A percentile compares a stretch with the other conserved stretches of the same genome.
phyloP scores from a whole-genome alignment of 331 rosid genomes.

The Dryas integrifolia region DNA sequence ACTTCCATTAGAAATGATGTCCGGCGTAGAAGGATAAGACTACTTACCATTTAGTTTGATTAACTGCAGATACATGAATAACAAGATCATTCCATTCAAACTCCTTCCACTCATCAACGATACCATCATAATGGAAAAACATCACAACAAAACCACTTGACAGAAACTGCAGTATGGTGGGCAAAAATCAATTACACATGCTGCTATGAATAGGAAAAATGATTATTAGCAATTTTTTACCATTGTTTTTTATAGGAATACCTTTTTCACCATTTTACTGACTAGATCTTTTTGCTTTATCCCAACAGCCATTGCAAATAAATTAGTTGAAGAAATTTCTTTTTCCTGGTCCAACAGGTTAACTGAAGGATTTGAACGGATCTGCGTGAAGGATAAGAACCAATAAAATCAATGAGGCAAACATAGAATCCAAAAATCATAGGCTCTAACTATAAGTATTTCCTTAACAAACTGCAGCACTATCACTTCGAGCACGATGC shows the following conservation, averaged over 20 bases:
- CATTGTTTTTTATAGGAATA: conserved; percentile 17
- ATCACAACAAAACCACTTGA: conserved; percentile 60
- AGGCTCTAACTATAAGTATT: not conserved
- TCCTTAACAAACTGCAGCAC: not conserved
- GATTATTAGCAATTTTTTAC: not conserved
- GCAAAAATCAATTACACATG: conserved; percentile 7
- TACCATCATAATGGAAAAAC: conserved; percentile 89
- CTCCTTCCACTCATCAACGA: conserved; percentile 60
- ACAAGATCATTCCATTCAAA: conserved; percentile 57
- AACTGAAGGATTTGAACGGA: conserved; percentile 29
- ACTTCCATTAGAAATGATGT: conserved; percentile 6
- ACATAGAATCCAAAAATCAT: not conserved
- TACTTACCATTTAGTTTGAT: conserved; percentile 78
- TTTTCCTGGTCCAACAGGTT: conserved; percentile 47
- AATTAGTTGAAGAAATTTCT: conserved; percentile 35
- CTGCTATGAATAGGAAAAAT: conserved; percentile 7
- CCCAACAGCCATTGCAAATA: conserved; percentile 76
- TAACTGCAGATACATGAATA: conserved; percentile 59
- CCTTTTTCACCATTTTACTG: conserved; percentile 78
- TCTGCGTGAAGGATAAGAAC: conserved; percentile 19
- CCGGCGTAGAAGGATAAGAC: conserved; percentile 18
- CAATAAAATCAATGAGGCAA: not conserved
- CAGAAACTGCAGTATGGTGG: conserved; percentile 53
- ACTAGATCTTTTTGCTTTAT: conserved; percentile 73
- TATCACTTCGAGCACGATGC: not conserved